Conservation (phyloP, 1,284 basidiomycete species). For the Naganishia albida region DNA sequence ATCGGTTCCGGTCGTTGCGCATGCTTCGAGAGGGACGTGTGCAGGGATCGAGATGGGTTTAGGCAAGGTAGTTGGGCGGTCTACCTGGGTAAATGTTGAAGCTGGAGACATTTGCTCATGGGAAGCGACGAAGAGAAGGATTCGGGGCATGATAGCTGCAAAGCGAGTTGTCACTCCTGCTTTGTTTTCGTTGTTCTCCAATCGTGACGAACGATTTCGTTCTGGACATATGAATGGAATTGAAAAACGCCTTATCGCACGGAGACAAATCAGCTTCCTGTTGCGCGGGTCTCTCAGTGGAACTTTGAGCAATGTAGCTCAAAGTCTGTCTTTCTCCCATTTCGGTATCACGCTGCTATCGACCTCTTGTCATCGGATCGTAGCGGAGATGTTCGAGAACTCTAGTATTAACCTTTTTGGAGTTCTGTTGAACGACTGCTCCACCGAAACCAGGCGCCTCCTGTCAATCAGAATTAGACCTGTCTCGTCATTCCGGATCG, state of each 20-base stretch:
- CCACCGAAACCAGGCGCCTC: too few species aligned
- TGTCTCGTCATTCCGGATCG: too few species aligned
- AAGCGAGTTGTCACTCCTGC: background rate
- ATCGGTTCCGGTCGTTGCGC: background rate
- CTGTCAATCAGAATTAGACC: too few species aligned
- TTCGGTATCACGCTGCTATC: too few species aligned
- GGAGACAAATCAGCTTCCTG: too few species aligned
- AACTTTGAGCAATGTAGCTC: too few species aligned
- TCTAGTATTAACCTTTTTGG: too few species aligned
- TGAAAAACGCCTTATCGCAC: constrained; percentile 28
- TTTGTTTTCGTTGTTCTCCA: constrained; percentile 14
- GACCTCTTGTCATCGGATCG: too few species aligned
- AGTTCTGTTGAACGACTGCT: too few species aligned
- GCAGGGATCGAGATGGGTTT: background rate
- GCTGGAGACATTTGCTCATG: background rate
- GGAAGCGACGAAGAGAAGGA: constrained; percentile 6
- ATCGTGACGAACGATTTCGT: constrained; percentile 28
- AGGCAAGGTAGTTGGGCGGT: constrained; percentile 23
- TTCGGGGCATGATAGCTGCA: background rate
- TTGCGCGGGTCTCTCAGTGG: background rate
- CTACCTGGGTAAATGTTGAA: constrained; percentile 11
- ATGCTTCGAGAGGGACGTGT: background rate
- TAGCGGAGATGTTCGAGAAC: too few species aligned
- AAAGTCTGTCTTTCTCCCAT: too few species aligned
- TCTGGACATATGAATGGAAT: constrained; percentile 29